A percentile compares a stretch with the other conserved stretches of the same genome.
Conservation (phyloP, 768 basidiomycete species). For the Austroboletus festivus region DNA sequence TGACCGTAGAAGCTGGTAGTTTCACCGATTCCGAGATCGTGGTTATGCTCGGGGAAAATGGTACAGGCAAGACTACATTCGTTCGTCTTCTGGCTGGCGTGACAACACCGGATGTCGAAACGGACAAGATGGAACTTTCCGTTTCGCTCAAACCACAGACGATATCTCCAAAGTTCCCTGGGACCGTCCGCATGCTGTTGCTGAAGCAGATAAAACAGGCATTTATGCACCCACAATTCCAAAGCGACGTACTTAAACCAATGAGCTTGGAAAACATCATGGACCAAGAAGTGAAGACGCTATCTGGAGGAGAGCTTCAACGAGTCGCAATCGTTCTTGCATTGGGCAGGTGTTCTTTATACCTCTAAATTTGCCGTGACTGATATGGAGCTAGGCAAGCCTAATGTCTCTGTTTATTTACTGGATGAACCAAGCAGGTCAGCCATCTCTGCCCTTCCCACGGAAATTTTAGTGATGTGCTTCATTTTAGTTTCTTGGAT, state of each 20-base stretch:
- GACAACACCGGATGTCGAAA: constrained; percentile 72
- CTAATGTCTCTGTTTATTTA: constrained; percentile 84
- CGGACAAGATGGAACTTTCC: constrained; percentile 73
- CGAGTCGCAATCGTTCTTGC: constrained; percentile 95
- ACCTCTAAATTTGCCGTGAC: not conserved
- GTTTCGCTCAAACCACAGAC: constrained; percentile 99
- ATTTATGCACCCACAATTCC: constrained; percentile 99
- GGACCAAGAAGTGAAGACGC: constrained; percentile 97
- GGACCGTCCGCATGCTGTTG: constrained; percentile 92
- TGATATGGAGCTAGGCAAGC: constrained; percentile 49
- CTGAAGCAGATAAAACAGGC: constrained; percentile 91
- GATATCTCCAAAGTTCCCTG: constrained; percentile 96
- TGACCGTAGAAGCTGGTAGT: constrained; percentile 82
- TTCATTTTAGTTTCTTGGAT: constrained; percentile 74
- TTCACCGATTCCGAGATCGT: constrained; percentile 99
- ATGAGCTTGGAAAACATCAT: constrained; percentile 94
- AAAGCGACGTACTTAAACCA: constrained; percentile 95
- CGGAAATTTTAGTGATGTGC: constrained; percentile 3
- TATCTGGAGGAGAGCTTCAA: constrained; percentile 98
- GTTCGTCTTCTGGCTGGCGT: constrained; percentile 94
- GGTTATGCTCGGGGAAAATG: constrained; percentile 99
- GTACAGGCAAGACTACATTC: constrained; percentile 98
- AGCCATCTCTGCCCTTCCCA: constrained; percentile 16
- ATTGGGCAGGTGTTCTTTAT: constrained; percentile 50
- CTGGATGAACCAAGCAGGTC: constrained; percentile 91